Base-by-base conservation (phyloP, 2,329 filamentous ascomycete genomes). In the Cladosporium cucumerinum region DNA sequence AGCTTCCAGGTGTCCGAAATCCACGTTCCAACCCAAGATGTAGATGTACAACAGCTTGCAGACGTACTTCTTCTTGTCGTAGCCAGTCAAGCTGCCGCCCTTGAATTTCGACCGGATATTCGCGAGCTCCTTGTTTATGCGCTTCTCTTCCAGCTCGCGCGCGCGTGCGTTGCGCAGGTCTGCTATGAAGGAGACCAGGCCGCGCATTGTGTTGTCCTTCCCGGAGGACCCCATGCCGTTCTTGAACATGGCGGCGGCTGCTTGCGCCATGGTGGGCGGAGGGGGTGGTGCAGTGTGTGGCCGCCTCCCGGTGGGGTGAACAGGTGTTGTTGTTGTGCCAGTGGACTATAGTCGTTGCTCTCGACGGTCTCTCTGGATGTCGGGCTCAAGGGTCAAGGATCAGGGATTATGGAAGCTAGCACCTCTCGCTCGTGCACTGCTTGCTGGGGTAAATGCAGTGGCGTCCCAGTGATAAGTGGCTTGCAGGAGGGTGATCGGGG, bases 51-150 rank as follows among this genome's bases (percentile, higher is more conserved):
- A 84, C 71, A 99, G 87, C 88, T 99, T 99, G 91, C 95, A 99
- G 71, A 99, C 95, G 77, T 99, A 99, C 90, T 99, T 99, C 86
- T 99, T 99, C 84, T 96, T 97, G 83, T 97, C 93, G 77, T 99
- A 99, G 70, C 95, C 96, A 76, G 90, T 97, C 65, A 99, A 82
- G 75, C 86, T 95, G 69, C 76, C 80, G 85, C 86, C 86, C 85
- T 96, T 97, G 84, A 98, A 99, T 81, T 98, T 98, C 81, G 97
- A 92, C 75, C 92, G 88, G 78, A 99, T 99, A 76, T 99, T 99
- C 76, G 95, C 95, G 78, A 99, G 82, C 82, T 99, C 95, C 83
- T 99, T 99, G 80, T 99, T 99, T 82, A 99, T 98, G 76, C 95
- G 87, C 85, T 99, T 99, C 83, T 99, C 95, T 78, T 99, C 95